Percentiles rank a stretch among this genome's conserved stretches.
These are phyloP conservation scores for Melampsora americana DNA, from an alignment of 1,284 basidiomycete species.

Conservation along the genomic window DNA sequence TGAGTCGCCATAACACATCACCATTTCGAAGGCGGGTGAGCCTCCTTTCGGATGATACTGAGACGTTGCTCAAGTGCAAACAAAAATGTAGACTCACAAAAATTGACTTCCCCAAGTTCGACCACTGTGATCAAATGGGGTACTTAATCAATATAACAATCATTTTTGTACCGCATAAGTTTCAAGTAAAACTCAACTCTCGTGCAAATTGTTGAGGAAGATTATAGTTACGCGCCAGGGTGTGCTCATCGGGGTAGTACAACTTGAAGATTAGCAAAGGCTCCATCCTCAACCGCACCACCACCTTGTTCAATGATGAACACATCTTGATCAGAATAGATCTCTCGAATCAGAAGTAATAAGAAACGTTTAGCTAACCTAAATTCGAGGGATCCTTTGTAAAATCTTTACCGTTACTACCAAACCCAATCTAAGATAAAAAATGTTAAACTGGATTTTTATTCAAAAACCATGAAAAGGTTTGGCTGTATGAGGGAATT, in stretches of 20 bases:
- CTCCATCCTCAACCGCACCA: constrained; percentile 19
- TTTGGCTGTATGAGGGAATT: not conserved
- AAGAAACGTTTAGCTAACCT: constrained; percentile 7
- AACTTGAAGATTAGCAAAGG: constrained; percentile 32
- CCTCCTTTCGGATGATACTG: not conserved
- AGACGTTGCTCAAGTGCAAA: not conserved
- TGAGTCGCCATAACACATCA: not conserved
- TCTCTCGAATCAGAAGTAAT: not conserved
- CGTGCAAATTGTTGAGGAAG: constrained; percentile 20
- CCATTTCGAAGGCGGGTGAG: not conserved
- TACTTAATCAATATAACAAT: no score
- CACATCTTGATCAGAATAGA: no score
- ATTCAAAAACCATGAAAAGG: no score
- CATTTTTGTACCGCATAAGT: not conserved
- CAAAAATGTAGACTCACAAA: constrained; percentile 21
- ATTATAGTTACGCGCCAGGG: constrained; percentile 38
- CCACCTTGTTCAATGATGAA: not conserved
- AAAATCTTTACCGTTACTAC: constrained; percentile 21
- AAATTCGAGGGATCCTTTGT: constrained; percentile 9
- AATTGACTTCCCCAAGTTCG: constrained; percentile 37
- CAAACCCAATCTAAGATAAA: constrained; percentile 31
- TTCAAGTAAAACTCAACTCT: not conserved
- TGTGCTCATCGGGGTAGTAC: constrained; percentile 36
- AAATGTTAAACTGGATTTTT: no score
- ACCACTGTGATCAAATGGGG: constrained; percentile 4